Evolutionary conservation across 2,329 filamentous ascomycete species (phyloP).

Genomic region (Apiospora sp.): DNA sequence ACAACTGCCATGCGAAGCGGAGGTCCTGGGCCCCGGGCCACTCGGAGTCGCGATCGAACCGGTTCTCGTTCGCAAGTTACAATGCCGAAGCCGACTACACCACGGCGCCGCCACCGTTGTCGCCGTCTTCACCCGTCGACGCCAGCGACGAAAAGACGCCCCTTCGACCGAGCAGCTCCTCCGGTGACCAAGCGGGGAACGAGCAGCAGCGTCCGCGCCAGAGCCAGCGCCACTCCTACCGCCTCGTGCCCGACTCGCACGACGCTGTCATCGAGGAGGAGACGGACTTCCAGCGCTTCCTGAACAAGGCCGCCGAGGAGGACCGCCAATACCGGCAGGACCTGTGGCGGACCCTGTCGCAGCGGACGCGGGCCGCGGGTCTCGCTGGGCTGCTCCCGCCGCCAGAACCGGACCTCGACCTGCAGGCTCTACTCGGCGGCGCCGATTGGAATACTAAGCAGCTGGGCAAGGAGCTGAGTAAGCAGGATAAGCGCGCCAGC

Average conservation of each 20-base stretch:
- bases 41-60: not conserved
- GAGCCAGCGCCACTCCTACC: constrained; percentile 24
- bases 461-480: not conserved
- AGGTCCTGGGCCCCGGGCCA: not conserved
- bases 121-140: not conserved
- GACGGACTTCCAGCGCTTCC: constrained; percentile 27
- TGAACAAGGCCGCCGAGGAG: constrained; percentile 24
- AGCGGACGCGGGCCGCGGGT: not conserved
- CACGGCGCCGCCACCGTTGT: not conserved
- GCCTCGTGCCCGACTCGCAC: constrained; percentile 14
- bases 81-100: not conserved
- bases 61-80: not conserved
- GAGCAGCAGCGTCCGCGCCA: constrained; percentile 1
- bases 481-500: constrained; percentile 3
- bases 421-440: constrained; percentile 16
- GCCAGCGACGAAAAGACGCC: not conserved
- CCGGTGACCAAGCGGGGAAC: not conserved
- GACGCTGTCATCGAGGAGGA: constrained; percentile 22
- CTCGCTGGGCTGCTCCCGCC: not conserved
- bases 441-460: not conserved
- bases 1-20: not conserved
- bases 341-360: constrained; percentile 23
- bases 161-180: not conserved
- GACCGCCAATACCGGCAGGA: constrained; percentile 25
- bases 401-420: not conserved